Percentiles rank a stretch among this genome's conserved stretches.
Conservation (phyloP, 1,284 basidiomycete genomes). For the Naganishia sp. region DNA sequence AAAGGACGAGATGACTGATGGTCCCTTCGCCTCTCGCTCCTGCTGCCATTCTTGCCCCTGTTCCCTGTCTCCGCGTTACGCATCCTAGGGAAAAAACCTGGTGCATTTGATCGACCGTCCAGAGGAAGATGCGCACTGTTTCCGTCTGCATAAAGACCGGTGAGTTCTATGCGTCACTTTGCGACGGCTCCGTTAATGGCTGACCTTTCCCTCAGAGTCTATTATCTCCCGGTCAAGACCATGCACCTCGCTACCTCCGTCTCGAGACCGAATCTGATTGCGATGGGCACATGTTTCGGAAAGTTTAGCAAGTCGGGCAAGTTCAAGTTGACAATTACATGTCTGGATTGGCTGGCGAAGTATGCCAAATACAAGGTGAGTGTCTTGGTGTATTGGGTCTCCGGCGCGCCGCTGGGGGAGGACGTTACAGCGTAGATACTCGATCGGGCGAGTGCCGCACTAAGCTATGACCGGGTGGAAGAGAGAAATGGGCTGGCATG, state of each 20-base stretch:
- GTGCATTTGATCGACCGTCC: conserved; percentile 56
- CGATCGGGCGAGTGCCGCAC: too few species aligned
- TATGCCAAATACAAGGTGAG: conserved; percentile 96
- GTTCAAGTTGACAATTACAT: conserved; percentile 95
- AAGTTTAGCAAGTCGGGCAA: conserved; percentile 98
- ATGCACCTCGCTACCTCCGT: conserved; percentile 92
- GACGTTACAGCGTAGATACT: too few species aligned
- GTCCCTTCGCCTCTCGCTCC: background rate
- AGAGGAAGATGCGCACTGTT: conserved; percentile 66
- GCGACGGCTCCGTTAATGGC: background rate
- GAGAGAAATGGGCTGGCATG: background rate
- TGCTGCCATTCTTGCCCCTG: background rate
- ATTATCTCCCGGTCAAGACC: conserved; percentile 88
- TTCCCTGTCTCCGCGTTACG: background rate
- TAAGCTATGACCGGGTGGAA: background rate
- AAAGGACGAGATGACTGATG: background rate
- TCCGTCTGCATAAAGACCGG: conserved; percentile 84
- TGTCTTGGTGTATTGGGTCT: conserved; percentile 1
- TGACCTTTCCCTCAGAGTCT: conserved; percentile 59
- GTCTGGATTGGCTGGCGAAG: conserved; percentile 89
- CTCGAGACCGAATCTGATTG: conserved; percentile 87
- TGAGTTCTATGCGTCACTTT: conserved; percentile 34
- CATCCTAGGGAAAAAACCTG: conserved; percentile 52
- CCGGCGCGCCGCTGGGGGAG: too few species aligned
- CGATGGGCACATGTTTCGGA: conserved; percentile 93